Conservation (phyloP, 495 filamentous ascomycete genomes). For the Massariosphaeria phaeospora region DNA sequence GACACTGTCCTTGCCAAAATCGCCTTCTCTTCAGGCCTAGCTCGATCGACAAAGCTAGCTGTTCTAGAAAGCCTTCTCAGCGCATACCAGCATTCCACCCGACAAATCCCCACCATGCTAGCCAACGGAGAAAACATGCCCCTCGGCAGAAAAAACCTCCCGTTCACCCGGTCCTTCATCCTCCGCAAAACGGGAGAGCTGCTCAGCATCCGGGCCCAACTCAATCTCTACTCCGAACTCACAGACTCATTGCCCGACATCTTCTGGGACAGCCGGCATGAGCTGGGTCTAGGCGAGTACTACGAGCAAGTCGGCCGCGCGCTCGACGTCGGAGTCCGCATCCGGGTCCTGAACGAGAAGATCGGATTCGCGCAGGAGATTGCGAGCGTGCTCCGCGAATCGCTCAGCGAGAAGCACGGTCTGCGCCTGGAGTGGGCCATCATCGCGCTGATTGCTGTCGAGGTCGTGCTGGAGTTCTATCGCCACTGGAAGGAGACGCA, state of each 20-base stretch:
- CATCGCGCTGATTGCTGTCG: constrained; percentile 86
- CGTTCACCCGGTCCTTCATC: constrained; percentile 72
- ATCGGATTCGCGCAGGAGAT: constrained; percentile 98
- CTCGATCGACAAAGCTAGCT: constrained; percentile 91
- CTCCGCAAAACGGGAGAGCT: constrained; percentile 90
- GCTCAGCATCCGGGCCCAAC: constrained; percentile 80
- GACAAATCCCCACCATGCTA: constrained; percentile 66
- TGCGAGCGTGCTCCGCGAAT: constrained; percentile 79
- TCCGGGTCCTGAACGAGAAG: constrained; percentile 89
- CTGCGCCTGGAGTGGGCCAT: constrained; percentile 94
- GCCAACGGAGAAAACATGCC: constrained; percentile 53
- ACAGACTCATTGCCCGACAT: constrained; percentile 93
- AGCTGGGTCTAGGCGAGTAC: constrained; percentile 79
- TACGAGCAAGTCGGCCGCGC: constrained; percentile 89
- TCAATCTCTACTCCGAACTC: constrained; percentile 95
- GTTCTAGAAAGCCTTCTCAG: constrained; percentile 80
- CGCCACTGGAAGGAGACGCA: constrained; percentile 56
- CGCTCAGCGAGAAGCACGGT: constrained; percentile 83
- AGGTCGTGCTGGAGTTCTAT: constrained; percentile 69
- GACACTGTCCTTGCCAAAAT: constrained; percentile 88
- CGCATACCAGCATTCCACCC: constrained; percentile 78
- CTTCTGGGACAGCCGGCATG: constrained; percentile 90
- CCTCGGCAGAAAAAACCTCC: constrained; percentile 41
- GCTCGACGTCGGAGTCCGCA: constrained; percentile 86
- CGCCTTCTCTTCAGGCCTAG: constrained; percentile 93